Base-by-base conservation (phyloP, 208 protist species). In the Leishmania martiniquensis region DNA sequence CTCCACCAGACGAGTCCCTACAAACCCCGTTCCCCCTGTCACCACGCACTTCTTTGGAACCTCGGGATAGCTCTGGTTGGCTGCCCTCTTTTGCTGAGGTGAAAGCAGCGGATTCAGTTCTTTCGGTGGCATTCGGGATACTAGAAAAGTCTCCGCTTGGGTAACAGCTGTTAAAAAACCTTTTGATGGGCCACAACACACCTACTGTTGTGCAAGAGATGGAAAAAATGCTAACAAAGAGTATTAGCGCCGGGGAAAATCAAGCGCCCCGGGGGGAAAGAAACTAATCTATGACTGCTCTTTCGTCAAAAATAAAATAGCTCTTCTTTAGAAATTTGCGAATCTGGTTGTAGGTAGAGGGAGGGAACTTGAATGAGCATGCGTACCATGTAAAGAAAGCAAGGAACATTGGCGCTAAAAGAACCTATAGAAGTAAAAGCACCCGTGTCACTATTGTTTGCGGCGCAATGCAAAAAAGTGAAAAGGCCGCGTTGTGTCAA, bases 11-110 rank as follows among this genome's bases (percentile, higher is more conserved):
- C 98, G 96, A 12, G 91, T 95, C 10, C 98, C 98, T 0, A 99
- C 97, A 84, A 99, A 98, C n/a, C 97, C 98, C 25, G 92, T 98
- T 29, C 97, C 96, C 20, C 98, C 97, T 5, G 98, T 99, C 13
- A 99, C 96, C 51, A 97, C 92, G 77, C 95, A 98, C 17, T 73
- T 73, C 42, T 93, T 94, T n/a, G 95, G 95, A 17, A 98, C 95
- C 20, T 85, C 73, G 17, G 89, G 89, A 66, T 97, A 96, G 15
- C 73, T 75, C 13, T 77, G 72, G 25, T 29, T 67, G 9, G 92
- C 89, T 12, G 95, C 89, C 55, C 80, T 85, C 59, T 70, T 75
- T 76, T 98, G 95, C 76, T 77, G 76, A 10, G 81, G 69, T 70
- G 93, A 96, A 12, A 97, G 85, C 45, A 85, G 78, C 0, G 92